Percentiles rank a stretch among this genome's conserved stretches.
These are phyloP conservation scores for Amylocarpus encephaloides DNA, from an alignment of 2,329 filamentous ascomycete genomes.

Conservation along the genomic window DNA sequence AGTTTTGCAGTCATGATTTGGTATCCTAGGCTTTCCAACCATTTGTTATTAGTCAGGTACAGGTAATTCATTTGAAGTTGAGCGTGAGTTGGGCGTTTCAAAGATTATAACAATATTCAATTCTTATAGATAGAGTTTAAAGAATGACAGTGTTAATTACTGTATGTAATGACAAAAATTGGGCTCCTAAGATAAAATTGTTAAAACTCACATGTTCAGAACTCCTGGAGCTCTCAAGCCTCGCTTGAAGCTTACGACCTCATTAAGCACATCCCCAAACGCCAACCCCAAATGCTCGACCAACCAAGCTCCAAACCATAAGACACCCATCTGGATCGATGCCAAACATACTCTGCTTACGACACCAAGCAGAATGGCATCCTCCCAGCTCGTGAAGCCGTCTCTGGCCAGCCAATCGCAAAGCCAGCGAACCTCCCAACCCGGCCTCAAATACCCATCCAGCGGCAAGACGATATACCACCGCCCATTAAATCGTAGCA, in stretches of 20 bases:
- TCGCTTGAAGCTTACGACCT: slow-evolving; percentile 5
- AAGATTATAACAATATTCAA: not conserved
- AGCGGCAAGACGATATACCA: slow-evolving; percentile 98
- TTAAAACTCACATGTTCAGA: not conserved
- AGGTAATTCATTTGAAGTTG: not conserved
- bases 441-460: slow-evolving; percentile 77
- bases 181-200: no score
- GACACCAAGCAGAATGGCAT: slow-evolving; percentile 26
- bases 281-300: slow-evolving; percentile 5
- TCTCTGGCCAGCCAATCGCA: slow-evolving; percentile 19
- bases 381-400: slow-evolving; percentile 28
- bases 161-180: not conserved
- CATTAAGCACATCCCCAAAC: not conserved
- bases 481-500: slow-evolving; percentile 83
- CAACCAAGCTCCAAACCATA: slow-evolving; percentile 7
- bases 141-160: not conserved
- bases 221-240: slow-evolving; percentile 4
- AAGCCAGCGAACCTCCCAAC: slow-evolving; percentile 30
- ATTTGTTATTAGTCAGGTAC: not conserved
- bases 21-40: not conserved
- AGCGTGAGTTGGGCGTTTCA: not conserved
- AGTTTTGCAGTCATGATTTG: not conserved
- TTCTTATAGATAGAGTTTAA: not conserved
- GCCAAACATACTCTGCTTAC: slow-evolving; percentile 9
- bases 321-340: slow-evolving; percentile 7